Base-by-base conservation (phyloP, 306 rosid genomes). In the Rubus parviflorus region DNA sequence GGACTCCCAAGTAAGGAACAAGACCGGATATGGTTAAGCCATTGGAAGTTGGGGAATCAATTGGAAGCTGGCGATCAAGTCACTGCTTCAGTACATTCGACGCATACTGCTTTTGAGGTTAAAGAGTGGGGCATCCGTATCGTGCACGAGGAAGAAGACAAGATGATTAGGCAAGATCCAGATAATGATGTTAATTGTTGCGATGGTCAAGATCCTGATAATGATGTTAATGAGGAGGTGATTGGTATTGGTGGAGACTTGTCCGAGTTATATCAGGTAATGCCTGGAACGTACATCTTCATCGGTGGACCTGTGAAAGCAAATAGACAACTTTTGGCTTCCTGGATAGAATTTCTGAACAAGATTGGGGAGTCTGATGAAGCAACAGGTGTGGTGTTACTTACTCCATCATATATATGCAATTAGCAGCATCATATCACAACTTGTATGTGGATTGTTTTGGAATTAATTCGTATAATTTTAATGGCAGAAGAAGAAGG, bases 21-120 rank as follows among this genome's bases (percentile, higher is more conserved):
- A 66, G 49, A 41, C 71, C 19, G 8, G 25, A 41, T 41, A 66
- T 66, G 71, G 51, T 41, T 41, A 5, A 41, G 71, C 71, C 70
- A 40, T 6, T 65, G 70, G 70, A 40, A 19, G 14, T 17, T 65
- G 16, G 49, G 13, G 49, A 40, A 4, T 41, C 7, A 11, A 37
- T 65, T 65, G 3, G 30, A 65, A 65, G 48, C 30, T 38, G 70
- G 70, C 30, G 49, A 65, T 65, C 30, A 40, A 65, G 70, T 65
- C 25, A 7, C 20, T 17, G 15, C 35, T 30, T 30, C 35, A 30
- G 2, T 30, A 30, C 2, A 30, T 30, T 30, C 35, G 35, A 30
- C 35, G 35, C 35, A 30, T 30, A 30, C 35, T 30, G 35, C 35
- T 30, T 57, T 53, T 19, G 10, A 53, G 2, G 23, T 53, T 1